These are phyloP conservation scores for Fusarium lateritium DNA, from an alignment of 2,329 filamentous ascomycete species.

Conservation along the genomic window DNA sequence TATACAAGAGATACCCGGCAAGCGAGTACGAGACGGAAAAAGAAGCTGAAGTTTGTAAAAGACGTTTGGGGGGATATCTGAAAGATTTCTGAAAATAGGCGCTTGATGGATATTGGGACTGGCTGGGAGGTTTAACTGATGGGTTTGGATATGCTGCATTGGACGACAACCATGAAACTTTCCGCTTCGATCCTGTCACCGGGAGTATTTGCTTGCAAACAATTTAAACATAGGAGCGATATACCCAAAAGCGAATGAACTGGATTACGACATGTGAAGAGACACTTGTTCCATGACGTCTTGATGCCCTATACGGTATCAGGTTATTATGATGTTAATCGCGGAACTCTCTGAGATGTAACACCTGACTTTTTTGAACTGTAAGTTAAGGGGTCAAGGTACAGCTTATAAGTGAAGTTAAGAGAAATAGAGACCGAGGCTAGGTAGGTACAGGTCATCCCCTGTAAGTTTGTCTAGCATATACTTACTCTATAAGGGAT, in stretches of 20 bases:
- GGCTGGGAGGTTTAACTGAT: conserved; percentile 21
- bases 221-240: conserved; percentile 23
- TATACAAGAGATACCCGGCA: conserved; percentile 26
- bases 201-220: conserved; percentile 32
- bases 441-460: too few species aligned
- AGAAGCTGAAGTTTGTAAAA: conserved; percentile 13
- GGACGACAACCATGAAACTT: conserved; percentile 28
- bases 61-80: conserved; percentile 8
- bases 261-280: conserved; percentile 1
- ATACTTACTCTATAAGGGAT: too few species aligned
- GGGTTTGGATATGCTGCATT: conserved; percentile 1
- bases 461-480: too few species aligned
- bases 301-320: too few species aligned
- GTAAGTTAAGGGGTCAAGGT: too few species aligned
- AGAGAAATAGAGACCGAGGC: too few species aligned
- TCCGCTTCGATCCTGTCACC: conserved; percentile 18
- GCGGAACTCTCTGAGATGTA: too few species aligned
- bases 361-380: too few species aligned
- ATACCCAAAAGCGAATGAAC: conserved; percentile 41
- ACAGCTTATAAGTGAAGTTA: too few species aligned
- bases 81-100: conserved; percentile 20
- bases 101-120: conserved; percentile 22
- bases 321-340: too few species aligned
- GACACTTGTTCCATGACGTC: too few species aligned
- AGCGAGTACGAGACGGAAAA: conserved; percentile 8